Evolutionary conservation across 1,284 basidiomycete genomes (phyloP).

Genomic region (Anthracocystis walkeri): DNA sequence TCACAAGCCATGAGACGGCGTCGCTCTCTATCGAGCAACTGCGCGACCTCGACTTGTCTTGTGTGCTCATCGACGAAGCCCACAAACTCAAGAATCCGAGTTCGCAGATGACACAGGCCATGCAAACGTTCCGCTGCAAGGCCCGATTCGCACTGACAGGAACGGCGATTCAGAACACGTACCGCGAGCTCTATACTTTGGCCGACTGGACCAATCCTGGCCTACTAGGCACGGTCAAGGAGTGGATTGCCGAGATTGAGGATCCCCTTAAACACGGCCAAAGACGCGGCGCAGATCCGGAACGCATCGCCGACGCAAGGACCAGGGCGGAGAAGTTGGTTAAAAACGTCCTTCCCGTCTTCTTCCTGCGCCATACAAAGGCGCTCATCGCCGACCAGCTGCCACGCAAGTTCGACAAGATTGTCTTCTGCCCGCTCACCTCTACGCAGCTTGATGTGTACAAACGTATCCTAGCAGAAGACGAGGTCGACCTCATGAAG

Average conservation of each 20-base stretch:
- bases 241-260: slow-evolving; percentile 47
- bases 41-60: slow-evolving; percentile 74
- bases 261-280: slow-evolving; percentile 77
- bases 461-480: slow-evolving; percentile 76
- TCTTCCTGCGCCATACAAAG: slow-evolving; percentile 84
- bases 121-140: slow-evolving; percentile 76
- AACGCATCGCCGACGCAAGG: slow-evolving; percentile 74
- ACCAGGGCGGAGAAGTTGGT: slow-evolving; percentile 72
- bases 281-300: slow-evolving; percentile 74
- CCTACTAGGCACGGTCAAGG: slow-evolving; percentile 36
- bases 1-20: slow-evolving; percentile 39
- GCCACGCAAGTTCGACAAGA: slow-evolving; percentile 82
- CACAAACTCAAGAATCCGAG: slow-evolving; percentile 82
- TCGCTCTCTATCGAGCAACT: slow-evolving; percentile 77
- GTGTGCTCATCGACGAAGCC: slow-evolving; percentile 79
- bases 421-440: slow-evolving; percentile 88
- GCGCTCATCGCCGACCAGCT: slow-evolving; percentile 83
- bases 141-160: slow-evolving; percentile 82
- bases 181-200: slow-evolving; percentile 81
- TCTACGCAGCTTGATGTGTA: slow-evolving; percentile 78
- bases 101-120: slow-evolving; percentile 76
- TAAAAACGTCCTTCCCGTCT: slow-evolving; percentile 78
- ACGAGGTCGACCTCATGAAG: slow-evolving; percentile 77
- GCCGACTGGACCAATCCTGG: slow-evolving; percentile 57
- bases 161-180: slow-evolving; percentile 86